Evolutionary conservation across 1,139 yeast species (phyloP), one percentile per base, ranked within the genome.

Genomic region (Blastobotrys capitulatus): DNA sequence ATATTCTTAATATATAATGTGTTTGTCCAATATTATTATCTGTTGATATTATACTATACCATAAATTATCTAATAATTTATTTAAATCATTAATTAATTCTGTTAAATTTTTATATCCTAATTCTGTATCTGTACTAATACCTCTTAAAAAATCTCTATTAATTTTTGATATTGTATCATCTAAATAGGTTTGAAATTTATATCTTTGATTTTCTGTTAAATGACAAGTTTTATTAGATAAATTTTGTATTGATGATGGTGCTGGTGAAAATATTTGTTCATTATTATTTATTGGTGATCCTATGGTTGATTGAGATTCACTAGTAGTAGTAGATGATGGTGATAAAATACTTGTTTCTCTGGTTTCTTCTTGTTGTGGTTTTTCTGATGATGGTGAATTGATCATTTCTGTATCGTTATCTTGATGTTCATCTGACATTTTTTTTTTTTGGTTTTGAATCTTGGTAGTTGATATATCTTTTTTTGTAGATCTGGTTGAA

Each of bases 131-230:
- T 34, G 49, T 44, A 10, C 51, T 57, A 2, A 82, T 75, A 52
- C 82, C 73, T 60, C 82, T 85, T 29, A 87, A 80, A 59, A 78
- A 85, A 54, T 70, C 74, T 43, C 94, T 69, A 57, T 84, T 89
- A 2, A 86, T 72, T 19, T 68, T 66, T 54, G 83, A 68, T 34
- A 85, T 65, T 52, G 75, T 69, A 6, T 73, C 77, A 60, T 87
- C 95, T 13, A 84, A 64, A 57, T 80, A 83, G 40, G 75, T 74
- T 40, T 82, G 68, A 48, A 86, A 71, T 56, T 76, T 76, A 51
- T 83, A 78, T 59, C 83, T 86, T 62, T 86, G 92, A 1, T 71
- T 55, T 46, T 63, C 62, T 6, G 57, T 47, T 20, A 45, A 34
- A 12, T 42, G 48, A 10, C 38, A 18, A 7, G 12, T 10, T 16